Conservation (phyloP, 257 asterid genomes). For the Eustoma russellianum region DNA sequence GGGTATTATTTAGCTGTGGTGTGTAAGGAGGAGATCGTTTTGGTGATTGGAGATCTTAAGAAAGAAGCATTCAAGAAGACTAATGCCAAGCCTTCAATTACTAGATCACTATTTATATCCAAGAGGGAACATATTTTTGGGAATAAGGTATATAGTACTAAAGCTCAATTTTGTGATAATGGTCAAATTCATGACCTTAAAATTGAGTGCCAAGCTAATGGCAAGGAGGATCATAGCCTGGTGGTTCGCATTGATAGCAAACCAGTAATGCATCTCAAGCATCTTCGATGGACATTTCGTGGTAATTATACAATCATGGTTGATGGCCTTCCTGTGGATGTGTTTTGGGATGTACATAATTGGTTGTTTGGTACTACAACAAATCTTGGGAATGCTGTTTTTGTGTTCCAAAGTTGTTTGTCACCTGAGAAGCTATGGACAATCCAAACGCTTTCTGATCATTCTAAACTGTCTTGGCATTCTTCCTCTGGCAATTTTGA, state of each 20-base stretch:
- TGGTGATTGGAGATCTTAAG: slow-evolving; percentile 46
- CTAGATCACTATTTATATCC: slow-evolving; percentile 33
- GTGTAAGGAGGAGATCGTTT: slow-evolving; percentile 33
- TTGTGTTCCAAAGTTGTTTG: slow-evolving; percentile 39
- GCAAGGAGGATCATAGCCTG: slow-evolving; percentile 27
- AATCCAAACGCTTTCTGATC: slow-evolving; percentile 5
- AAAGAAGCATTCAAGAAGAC: slow-evolving; percentile 32
- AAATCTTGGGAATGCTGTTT: slow-evolving; percentile 41
- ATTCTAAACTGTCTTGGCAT: slow-evolving; percentile 5
- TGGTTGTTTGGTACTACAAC: slow-evolving; percentile 46
- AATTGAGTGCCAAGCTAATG: slow-evolving; percentile 43
- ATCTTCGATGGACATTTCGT: slow-evolving; percentile 58
- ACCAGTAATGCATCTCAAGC: slow-evolving; percentile 35
- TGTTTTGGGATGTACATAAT: slow-evolving; percentile 67
- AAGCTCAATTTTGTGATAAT: slow-evolving; percentile 43
- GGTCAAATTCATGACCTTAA: slow-evolving; percentile 40
- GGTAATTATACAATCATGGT: slow-evolving; percentile 54
- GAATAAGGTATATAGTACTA: slow-evolving; percentile 31
- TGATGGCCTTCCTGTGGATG: slow-evolving; percentile 52
- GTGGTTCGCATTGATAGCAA: slow-evolving; percentile 39
- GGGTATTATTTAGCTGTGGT: slow-evolving; percentile 50
- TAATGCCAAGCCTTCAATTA: slow-evolving; percentile 14
- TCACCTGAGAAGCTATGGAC: slow-evolving; percentile 15
- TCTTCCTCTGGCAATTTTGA: slow-evolving; percentile 16
- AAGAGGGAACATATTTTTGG: slow-evolving; percentile 53